Conservation (phyloP, 148 eudicot genomes). For the Polygonum aviculare region DNA sequence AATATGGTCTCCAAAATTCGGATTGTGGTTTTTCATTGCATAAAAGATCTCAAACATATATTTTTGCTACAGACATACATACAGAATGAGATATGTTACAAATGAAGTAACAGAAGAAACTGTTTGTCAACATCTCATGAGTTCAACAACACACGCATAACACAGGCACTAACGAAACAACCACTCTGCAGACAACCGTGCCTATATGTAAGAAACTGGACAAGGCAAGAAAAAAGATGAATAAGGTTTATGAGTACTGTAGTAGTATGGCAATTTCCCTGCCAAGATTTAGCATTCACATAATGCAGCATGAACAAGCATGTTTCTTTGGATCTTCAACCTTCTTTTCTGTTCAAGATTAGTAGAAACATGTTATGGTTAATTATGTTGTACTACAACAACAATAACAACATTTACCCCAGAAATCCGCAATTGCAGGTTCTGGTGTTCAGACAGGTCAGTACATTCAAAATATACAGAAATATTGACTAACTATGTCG, state of each 20-base stretch:
- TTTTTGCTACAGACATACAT: not conserved
- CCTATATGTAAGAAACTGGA: too few species aligned
- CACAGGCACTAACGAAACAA: too few species aligned
- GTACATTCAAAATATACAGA: too few species aligned
- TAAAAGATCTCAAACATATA: not conserved
- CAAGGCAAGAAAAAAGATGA: too few species aligned
- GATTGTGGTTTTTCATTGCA: not conserved
- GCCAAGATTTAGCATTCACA: not conserved
- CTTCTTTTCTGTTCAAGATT: constrained; percentile 4
- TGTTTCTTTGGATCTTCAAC: constrained; percentile 5
- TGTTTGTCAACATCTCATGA: too few species aligned
- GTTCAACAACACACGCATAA: too few species aligned
- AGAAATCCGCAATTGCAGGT: not conserved
- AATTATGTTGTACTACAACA: too few species aligned
- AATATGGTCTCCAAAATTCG: not conserved
- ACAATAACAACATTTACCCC: too few species aligned
- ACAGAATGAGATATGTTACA: not conserved
- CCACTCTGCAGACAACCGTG: too few species aligned
- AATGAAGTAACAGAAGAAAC: not conserved
- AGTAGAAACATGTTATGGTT: not conserved
- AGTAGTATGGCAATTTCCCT: too few species aligned
- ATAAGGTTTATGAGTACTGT: too few species aligned
- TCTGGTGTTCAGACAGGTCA: too few species aligned
- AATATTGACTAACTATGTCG: not conserved
- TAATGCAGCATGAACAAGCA: constrained; percentile 5